Evolutionary conservation across 2,329 filamentous ascomycete species (phyloP).

Genomic region (Xylaria hypoxylon): DNA sequence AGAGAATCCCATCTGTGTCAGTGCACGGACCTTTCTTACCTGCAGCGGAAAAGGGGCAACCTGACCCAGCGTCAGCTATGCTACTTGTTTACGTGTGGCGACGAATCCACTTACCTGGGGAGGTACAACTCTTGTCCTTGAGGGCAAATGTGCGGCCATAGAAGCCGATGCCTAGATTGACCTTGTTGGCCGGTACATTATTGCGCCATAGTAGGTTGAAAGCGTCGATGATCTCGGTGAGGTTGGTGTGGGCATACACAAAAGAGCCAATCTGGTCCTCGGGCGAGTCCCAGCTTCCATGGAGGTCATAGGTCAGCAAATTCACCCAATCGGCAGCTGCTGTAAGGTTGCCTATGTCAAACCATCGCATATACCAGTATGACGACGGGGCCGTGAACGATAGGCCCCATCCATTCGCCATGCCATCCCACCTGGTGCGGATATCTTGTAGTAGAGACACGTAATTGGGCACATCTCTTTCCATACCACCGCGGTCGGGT

Average conservation of each 20-base stretch:
- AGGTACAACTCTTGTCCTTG: conserved; percentile 40
- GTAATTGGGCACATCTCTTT: conserved; percentile 14
- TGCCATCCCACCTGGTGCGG: conserved; percentile 21
- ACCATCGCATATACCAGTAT: conserved; percentile 32
- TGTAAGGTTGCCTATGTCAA: conserved; percentile 8
- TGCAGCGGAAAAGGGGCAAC: conserved; percentile 29
- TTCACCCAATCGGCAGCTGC: conserved; percentile 47
- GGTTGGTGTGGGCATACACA: conserved; percentile 55
- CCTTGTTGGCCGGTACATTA: conserved; percentile 53
- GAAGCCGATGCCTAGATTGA: conserved; percentile 47
- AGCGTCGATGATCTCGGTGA: conserved; percentile 55
- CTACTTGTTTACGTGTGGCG: conserved; percentile 7
- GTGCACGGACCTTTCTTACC: conserved; percentile 29
- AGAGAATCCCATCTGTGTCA: conserved; percentile 34
- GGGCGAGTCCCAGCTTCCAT: conserved; percentile 53
- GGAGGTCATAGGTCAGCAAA: conserved; percentile 55
- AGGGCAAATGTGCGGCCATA: conserved; percentile 51
- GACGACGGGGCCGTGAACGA: conserved; percentile 21
- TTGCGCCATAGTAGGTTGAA: conserved; percentile 58
- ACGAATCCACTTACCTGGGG: conserved; percentile 19
- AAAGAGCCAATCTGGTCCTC: conserved; percentile 45
- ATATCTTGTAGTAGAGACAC: conserved; percentile 15
- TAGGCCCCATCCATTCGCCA: conserved; percentile 18
- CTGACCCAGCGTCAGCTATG: conserved; percentile 5
- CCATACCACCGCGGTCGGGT: conserved; percentile 20